Base-by-base conservation (phyloP, 2,329 filamentous ascomycete genomes). In the Xylaria sp. region DNA sequence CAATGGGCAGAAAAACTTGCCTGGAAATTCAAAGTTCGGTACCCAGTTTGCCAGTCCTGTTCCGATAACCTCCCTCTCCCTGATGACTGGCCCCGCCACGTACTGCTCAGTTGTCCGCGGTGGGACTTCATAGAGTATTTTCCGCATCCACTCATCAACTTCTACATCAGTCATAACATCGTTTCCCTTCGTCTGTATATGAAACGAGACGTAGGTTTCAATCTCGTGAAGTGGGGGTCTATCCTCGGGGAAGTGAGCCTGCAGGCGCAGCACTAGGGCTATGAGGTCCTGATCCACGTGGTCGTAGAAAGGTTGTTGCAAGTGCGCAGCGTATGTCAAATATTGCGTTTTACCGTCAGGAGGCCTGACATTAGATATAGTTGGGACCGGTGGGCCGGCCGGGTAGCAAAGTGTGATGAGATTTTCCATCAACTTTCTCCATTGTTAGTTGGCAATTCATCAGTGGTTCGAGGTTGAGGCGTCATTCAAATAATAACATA, bases 331-430 rank as follows among this genome's bases (percentile, higher is more conserved):
- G 43, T 72, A 72, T 2, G 63, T 71, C 1, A 52, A 32, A 32
- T 70, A 72, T 7, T 41, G 7, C 4, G 5, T 4, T 43, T 57
- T 66, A 2, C 34, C 34, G 0, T 2, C 2, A 3, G 67, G 62
- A 2, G 48, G 45, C 4, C n/a, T 1, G 0, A 2, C 1, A 7
- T 7, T 30, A 10, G n/a, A 46, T 4, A 32, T 10, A 0, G 48
- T 60, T 3, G 69, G 69, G 2, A 13, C 5, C 13, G 71, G 71
- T 0, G 71, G 71, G 1, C 8, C 2, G 8, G 58, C 55, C 5
- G 71, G 71, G 10, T 52, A 18, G 61, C 55, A 60, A 2, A 41
- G 53, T 12, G 71, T 72, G n/a, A 72, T 72, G 3, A 72, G 60
- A 1, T n/a, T 39, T 63, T 72, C 70, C 65, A 70, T 66, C 1